phyloP scores from a whole-genome alignment of 805 yeast genomes.

The Metschnikowia gelsemii region DNA sequence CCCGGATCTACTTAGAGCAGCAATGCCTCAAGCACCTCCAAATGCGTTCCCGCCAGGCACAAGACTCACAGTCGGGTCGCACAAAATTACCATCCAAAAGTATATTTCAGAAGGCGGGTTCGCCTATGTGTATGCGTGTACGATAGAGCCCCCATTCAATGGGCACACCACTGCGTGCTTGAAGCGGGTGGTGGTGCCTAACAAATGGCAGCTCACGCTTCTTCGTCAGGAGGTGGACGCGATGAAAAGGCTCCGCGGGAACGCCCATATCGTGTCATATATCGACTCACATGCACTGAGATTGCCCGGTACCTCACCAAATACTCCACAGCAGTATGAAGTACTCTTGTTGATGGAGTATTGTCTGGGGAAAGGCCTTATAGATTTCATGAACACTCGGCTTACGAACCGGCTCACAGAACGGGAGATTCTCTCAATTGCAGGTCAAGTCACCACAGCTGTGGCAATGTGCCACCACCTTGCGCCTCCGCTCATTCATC shows the following conservation, averaged over 20 bases:
- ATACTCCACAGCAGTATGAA: constrained; percentile 55
- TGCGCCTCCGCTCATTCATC: constrained; percentile 66
- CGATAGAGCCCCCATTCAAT: constrained; percentile 58
- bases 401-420: constrained; percentile 65
- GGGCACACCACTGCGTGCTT: constrained; percentile 68
- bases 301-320: constrained; percentile 28
- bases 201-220: constrained; percentile 75
- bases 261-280: constrained; percentile 79
- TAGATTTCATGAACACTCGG: constrained; percentile 77
- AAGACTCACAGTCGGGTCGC: constrained; percentile 78
- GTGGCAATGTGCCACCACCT: constrained; percentile 77
- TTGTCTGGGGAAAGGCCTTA: constrained; percentile 71
- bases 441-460: constrained; percentile 69
- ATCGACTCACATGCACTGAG: constrained; percentile 94
- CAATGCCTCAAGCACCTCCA: constrained; percentile 47
- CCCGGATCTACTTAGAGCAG: background rate
- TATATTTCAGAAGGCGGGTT: constrained; percentile 90
- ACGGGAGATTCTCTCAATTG: constrained; percentile 62
- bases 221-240: constrained; percentile 96
- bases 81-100: constrained; percentile 61
- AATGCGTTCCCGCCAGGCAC: constrained; percentile 76
- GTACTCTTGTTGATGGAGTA: constrained; percentile 80
- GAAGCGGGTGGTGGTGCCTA: constrained; percentile 94
- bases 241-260: constrained; percentile 83
- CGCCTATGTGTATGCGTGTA: constrained; percentile 89